A percentile compares a stretch with the other conserved stretches of the same genome.
Evolutionary conservation across 148 eudicot species (phyloP).

Genomic region (Selenicereus undatus): DNA sequence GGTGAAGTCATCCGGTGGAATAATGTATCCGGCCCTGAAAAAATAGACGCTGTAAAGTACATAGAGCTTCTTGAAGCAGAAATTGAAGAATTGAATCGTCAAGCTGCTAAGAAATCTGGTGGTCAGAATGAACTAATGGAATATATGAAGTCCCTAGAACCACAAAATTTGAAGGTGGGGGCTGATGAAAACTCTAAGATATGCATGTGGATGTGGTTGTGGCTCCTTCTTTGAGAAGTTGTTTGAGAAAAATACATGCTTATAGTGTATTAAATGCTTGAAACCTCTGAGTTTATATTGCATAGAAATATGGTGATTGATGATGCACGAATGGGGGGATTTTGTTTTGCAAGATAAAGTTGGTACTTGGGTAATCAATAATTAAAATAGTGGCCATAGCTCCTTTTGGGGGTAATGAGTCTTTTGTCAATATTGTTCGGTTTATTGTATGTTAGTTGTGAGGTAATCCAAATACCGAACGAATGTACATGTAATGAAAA

Average conservation of each 20-base stretch:
- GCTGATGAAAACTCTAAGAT: not conserved
- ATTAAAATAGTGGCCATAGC: not conserved
- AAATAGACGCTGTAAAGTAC: slow-evolving; percentile 73
- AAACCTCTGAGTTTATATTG: not conserved
- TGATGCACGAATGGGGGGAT: not conserved
- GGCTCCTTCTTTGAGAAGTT: not conserved
- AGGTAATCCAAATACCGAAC: not conserved
- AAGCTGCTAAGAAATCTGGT: slow-evolving; percentile 63
- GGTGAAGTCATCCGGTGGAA: slow-evolving; percentile 90
- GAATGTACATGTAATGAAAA: not conserved
- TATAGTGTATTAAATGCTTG: not conserved
- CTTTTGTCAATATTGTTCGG: not conserved
- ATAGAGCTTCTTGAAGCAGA: slow-evolving; percentile 91
- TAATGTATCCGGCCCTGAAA: slow-evolving; percentile 79
- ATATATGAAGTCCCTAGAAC: slow-evolving; percentile 74
- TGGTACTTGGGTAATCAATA: not conserved
- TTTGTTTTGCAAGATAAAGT: not conserved
- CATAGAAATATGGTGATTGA: not conserved
- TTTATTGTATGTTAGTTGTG: not conserved
- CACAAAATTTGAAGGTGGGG: slow-evolving; percentile 78
- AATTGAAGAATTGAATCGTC: slow-evolving; percentile 73
- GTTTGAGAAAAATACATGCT: not conserved
- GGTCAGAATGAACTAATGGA: slow-evolving; percentile 82
- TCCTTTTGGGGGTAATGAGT: not conserved
- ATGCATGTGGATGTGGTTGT: too few relatives aligned